Conservation (phyloP, 345 rosid genomes). For the Brassica incana region DNA sequence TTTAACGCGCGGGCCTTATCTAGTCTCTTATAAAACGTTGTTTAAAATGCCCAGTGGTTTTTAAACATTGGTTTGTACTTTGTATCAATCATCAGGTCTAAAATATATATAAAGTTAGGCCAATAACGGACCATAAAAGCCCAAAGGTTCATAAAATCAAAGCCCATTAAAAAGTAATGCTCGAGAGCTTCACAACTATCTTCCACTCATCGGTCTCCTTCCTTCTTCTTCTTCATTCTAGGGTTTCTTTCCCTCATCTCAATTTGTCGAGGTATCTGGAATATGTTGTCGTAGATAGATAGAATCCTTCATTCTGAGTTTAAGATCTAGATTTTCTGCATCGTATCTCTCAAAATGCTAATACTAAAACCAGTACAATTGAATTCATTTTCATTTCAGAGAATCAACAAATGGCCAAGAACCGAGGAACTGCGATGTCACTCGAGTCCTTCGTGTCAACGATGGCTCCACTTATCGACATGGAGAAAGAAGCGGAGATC, state of each 20-base stretch:
- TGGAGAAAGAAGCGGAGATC: slow-evolving; percentile 91
- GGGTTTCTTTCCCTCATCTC: not conserved
- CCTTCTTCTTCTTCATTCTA: not conserved
- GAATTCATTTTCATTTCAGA: not conserved
- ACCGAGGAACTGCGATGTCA: slow-evolving; percentile 48
- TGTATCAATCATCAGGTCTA: too few species aligned
- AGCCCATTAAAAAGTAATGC: not conserved
- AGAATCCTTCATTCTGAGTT: not conserved
- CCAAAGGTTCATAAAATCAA: not conserved
- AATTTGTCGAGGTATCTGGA: not conserved
- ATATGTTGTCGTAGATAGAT: not conserved
- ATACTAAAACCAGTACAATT: too few species aligned
- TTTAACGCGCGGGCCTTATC: too few species aligned
- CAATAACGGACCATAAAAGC: not conserved
- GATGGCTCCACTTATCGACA: slow-evolving; percentile 68
- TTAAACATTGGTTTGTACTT: too few species aligned
- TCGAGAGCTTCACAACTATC: not conserved
- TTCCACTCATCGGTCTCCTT: not conserved
- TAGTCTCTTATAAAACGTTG: too few species aligned
- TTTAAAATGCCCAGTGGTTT: too few species aligned
- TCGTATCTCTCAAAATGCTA: too few species aligned
- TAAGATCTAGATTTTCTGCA: not conserved
- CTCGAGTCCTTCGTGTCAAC: slow-evolving; percentile 67
- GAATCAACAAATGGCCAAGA: slow-evolving; percentile 41
- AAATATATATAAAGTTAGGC: not conserved